Evolutionary conservation across 768 basidiomycete species (phyloP).

Genomic region (Amanita thiersii): DNA sequence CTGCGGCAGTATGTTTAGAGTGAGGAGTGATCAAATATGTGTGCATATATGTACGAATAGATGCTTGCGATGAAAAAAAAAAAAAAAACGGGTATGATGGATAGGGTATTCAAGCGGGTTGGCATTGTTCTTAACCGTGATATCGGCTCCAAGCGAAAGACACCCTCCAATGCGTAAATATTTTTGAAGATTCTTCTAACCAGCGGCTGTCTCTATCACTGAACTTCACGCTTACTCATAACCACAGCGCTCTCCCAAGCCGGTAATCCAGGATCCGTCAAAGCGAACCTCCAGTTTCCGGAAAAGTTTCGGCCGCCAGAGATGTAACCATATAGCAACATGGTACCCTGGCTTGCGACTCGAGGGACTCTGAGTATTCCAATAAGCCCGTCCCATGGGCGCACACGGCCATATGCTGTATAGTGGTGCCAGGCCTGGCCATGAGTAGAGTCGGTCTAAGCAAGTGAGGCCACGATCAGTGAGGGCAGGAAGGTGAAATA

Average conservation of each 20-base stretch:
- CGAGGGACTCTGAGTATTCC: slow-evolving; percentile 32
- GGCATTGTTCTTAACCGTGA: too few relatives aligned
- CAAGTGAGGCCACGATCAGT: slow-evolving; percentile 6
- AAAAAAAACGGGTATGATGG: too few relatives aligned
- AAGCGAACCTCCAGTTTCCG: slow-evolving; percentile 60
- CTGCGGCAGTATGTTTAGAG: too few relatives aligned
- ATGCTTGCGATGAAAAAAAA: too few relatives aligned
- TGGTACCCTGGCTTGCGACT: slow-evolving; percentile 16
- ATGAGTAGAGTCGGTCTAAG: slow-evolving; percentile 45
- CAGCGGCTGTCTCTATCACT: slow-evolving; percentile 5
- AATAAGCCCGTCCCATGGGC: slow-evolving; percentile 53
- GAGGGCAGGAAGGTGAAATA: slow-evolving; percentile 6
- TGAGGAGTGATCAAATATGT: too few relatives aligned
- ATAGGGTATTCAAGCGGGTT: too few relatives aligned
- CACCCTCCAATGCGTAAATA: too few relatives aligned
- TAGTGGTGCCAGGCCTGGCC: slow-evolving; percentile 40
- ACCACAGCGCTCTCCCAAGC: slow-evolving; percentile 60
- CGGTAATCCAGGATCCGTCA: slow-evolving; percentile 34
- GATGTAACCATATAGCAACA: slow-evolving; percentile 66
- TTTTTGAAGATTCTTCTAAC: too few relatives aligned
- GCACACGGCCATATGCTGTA: slow-evolving; percentile 43
- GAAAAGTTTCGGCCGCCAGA: slow-evolving; percentile 58
- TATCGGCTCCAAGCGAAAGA: too few relatives aligned
- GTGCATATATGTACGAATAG: too few relatives aligned
- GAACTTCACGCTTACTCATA: slow-evolving; percentile 40